Percentiles rank a stretch among this genome's conserved stretches.
These are phyloP conservation scores for Ajuga chamaepitys DNA, from an alignment of 257 asterid species.

Conservation along the genomic window DNA sequence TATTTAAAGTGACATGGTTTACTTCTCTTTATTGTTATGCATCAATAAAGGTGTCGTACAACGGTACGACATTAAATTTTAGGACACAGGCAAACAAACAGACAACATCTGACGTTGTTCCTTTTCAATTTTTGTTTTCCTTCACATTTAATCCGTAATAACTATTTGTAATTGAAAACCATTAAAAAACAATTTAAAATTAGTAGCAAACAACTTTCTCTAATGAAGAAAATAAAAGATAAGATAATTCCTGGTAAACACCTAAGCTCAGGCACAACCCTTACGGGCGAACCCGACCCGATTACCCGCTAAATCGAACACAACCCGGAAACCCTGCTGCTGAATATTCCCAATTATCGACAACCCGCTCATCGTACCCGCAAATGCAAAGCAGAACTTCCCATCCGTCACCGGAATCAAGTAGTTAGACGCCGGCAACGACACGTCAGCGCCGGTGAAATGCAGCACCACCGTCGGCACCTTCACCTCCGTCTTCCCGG, in stretches of 20 bases:
- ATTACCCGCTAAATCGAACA: slow-evolving; percentile 38
- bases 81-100: neutral
- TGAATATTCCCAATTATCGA: slow-evolving; percentile 57
- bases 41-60: too few relatives aligned
- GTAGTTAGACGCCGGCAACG: slow-evolving; percentile 78
- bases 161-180: neutral
- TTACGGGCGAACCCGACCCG: slow-evolving; percentile 51
- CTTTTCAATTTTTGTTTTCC: neutral
- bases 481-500: slow-evolving; percentile 78
- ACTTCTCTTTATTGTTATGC: neutral
- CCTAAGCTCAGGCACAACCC: slow-evolving; percentile 22
- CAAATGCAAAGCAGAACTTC: slow-evolving; percentile 83
- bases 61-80: neutral
- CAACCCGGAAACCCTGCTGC: slow-evolving; percentile 68
- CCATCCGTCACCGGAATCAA: slow-evolving; percentile 73
- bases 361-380: slow-evolving; percentile 68
- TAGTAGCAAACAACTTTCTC: neutral
- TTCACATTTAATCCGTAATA: neutral
- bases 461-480: slow-evolving; percentile 85
- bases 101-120: slow-evolving; percentile 8
- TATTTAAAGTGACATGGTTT: neutral
- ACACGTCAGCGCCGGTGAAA: slow-evolving; percentile 73
- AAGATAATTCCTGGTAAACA: neutral
- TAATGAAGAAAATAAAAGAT: neutral
- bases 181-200: neutral